These are phyloP conservation scores for Anastatica hierochuntica DNA, from an alignment of 345 rosid genomes.

Conservation along the genomic window DNA sequence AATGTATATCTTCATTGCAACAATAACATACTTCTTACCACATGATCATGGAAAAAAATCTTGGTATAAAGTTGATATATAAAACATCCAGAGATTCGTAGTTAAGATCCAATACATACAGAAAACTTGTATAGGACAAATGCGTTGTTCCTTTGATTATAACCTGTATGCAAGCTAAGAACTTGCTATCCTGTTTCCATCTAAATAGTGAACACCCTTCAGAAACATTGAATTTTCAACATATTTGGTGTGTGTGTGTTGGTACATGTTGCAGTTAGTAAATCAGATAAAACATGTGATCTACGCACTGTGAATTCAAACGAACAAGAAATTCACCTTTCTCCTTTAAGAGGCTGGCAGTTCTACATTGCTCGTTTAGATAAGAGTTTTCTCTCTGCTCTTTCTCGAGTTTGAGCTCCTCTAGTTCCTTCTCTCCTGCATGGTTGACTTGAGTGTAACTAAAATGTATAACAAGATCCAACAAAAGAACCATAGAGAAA, in stretches of 20 bases:
- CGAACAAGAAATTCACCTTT: slow-evolving; percentile 38
- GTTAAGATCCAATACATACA: neutral
- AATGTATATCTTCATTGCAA: neutral
- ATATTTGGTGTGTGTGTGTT: neutral
- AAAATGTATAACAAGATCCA: neutral
- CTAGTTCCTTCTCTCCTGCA: slow-evolving; percentile 58
- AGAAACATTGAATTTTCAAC: neutral
- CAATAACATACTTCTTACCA: neutral
- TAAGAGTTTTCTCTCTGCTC: slow-evolving; percentile 43
- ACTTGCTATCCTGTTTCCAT: neutral
- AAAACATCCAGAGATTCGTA: neutral
- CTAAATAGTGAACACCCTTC: neutral
- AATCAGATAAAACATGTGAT: neutral
- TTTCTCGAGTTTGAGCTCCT: slow-evolving; percentile 49
- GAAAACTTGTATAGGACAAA: neutral
- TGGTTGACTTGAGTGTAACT: slow-evolving; percentile 8
- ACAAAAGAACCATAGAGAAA: neutral
- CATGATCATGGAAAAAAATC: neutral
- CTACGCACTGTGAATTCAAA: neutral
- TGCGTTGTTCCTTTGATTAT: neutral
- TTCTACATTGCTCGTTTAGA: slow-evolving; percentile 37
- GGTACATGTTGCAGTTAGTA: neutral
- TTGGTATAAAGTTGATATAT: neutral
- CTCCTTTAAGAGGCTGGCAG: slow-evolving; percentile 42
- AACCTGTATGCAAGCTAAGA: neutral